Conservation (phyloP, 2,329 filamentous ascomycete genomes). For the Xylariaceae sp. region DNA sequence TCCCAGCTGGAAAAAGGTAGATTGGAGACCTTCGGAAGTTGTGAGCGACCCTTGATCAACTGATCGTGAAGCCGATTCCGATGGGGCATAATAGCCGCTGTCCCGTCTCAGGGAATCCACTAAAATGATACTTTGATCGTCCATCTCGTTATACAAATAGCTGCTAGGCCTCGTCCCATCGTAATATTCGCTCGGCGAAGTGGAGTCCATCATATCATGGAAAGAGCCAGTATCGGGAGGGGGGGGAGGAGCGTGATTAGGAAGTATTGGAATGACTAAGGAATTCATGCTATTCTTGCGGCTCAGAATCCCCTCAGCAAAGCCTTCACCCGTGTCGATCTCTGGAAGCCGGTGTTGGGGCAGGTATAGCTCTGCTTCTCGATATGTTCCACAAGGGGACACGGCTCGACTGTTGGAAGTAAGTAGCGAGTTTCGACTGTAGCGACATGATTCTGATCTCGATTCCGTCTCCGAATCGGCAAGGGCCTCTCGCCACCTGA, state of each 20-base stretch:
- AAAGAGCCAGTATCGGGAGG: constrained; percentile 38
- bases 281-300: constrained; percentile 29
- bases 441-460: constrained; percentile 27
- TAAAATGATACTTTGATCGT: constrained; percentile 41
- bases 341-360: constrained; percentile 44
- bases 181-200: constrained; percentile 40
- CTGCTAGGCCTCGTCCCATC: constrained; percentile 42
- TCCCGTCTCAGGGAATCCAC: constrained; percentile 43
- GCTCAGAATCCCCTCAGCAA: constrained; percentile 45
- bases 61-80: constrained; percentile 44
- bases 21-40: constrained; percentile 38
- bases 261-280: constrained; percentile 34
- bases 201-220: constrained; percentile 28
- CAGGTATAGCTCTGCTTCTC: constrained; percentile 25
- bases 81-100: constrained; percentile 44
- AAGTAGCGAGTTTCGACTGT: constrained; percentile 31
- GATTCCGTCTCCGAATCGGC: constrained; percentile 31
- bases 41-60: constrained; percentile 45
- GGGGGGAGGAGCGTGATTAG: constrained; percentile 50
- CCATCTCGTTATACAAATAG: constrained; percentile 40
- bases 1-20: constrained; percentile 37
- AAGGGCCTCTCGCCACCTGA: constrained; percentile 27
- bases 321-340: constrained; percentile 48
- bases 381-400: constrained; percentile 33
- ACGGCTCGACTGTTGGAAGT: constrained; percentile 33